These are phyloP conservation scores for Trametes cingulata DNA, from an alignment of 768 basidiomycete genomes.

Conservation along the genomic window DNA sequence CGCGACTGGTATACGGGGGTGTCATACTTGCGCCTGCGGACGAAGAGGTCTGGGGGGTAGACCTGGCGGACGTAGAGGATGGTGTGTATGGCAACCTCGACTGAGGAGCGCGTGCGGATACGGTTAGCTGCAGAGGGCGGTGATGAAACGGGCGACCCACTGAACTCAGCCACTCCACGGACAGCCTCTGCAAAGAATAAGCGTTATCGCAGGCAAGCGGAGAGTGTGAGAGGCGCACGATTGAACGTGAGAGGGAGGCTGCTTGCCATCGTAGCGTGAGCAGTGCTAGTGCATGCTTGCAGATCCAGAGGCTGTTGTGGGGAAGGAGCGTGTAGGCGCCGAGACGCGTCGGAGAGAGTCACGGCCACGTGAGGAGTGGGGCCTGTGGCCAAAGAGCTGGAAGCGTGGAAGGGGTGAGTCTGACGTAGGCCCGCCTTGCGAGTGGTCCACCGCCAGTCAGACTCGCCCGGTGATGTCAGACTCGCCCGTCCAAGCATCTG, in stretches of 20 bases:
- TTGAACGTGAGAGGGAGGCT: constrained; percentile 34
- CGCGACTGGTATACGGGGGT: constrained; percentile 91
- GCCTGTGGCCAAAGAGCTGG: not conserved
- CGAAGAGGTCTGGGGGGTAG: constrained; percentile 87
- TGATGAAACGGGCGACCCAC: constrained; percentile 42
- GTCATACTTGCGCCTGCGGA: constrained; percentile 85
- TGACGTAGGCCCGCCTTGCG: not conserved
- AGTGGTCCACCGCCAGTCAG: no score
- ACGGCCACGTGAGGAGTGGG: constrained; percentile 13
- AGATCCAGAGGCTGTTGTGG: not conserved
- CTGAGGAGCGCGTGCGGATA: constrained; percentile 40
- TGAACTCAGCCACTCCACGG: constrained; percentile 69
- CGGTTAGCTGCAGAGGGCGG: not conserved
- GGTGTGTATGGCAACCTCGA: constrained; percentile 91
- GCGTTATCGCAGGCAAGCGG: not conserved
- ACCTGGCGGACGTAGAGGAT: constrained; percentile 90
- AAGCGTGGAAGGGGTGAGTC: not conserved
- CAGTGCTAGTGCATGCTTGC: not conserved
- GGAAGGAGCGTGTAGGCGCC: not conserved
- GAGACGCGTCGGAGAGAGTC: constrained; percentile 6
- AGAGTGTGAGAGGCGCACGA: constrained; percentile 26
- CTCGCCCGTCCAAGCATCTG: no score
- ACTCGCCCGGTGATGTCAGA: no score
- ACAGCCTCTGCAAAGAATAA: constrained; percentile 50
- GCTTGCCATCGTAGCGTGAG: constrained; percentile 12